Conservation (phyloP, 1,284 basidiomycete genomes). For the Ceratobasidium sp. region DNA sequence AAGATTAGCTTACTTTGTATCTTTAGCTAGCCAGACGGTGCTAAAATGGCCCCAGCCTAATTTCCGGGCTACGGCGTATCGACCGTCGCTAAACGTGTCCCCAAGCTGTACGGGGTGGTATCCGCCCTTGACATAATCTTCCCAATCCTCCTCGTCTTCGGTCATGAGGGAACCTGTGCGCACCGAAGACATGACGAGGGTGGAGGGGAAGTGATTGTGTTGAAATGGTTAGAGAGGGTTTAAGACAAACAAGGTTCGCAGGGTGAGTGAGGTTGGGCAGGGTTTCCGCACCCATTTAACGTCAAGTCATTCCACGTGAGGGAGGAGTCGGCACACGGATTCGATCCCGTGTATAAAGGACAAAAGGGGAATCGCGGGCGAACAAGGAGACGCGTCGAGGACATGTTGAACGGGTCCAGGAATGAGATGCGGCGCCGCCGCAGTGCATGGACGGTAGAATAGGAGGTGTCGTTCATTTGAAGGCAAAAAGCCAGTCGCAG, state of each 20-base stretch:
- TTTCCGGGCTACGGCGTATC: slow-evolving; percentile 94
- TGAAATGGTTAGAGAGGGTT: neutral
- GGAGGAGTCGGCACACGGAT: neutral
- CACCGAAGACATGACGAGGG: slow-evolving; percentile 19
- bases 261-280: slow-evolving; percentile 30
- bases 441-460: slow-evolving; percentile 24
- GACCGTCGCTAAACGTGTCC: slow-evolving; percentile 86
- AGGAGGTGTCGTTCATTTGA: slow-evolving; percentile 36
- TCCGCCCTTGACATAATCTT: slow-evolving; percentile 85
- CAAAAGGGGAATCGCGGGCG: slow-evolving; percentile 12
- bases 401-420: neutral
- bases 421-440: slow-evolving; percentile 33
- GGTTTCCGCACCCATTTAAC: slow-evolving; percentile 21
- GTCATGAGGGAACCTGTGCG: slow-evolving; percentile 49
- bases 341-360: slow-evolving; percentile 4
- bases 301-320: slow-evolving; percentile 35
- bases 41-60: slow-evolving; percentile 99
- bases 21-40: slow-evolving; percentile 91
- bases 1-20: slow-evolving; percentile 73
- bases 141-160: slow-evolving; percentile 57
- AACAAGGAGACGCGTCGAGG: slow-evolving; percentile 13
- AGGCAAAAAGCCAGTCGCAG: slow-evolving; percentile 40
- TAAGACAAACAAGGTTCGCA: slow-evolving; percentile 32
- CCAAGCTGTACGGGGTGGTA: slow-evolving; percentile 98
- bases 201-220: neutral